Conservation (phyloP, 129 eudicot genomes). For the Chrysanthemum lavandulifolium region DNA sequence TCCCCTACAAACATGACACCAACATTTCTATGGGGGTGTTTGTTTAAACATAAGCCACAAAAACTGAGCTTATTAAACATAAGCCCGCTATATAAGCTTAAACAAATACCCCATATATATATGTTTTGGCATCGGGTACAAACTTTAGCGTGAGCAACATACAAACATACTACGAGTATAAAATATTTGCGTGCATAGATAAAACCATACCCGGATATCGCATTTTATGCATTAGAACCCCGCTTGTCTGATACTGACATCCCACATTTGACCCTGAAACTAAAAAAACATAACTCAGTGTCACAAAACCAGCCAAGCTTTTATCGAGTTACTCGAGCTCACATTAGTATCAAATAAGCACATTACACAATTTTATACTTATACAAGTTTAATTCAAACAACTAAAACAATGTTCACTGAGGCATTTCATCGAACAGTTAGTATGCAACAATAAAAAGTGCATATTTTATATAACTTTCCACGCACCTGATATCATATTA, state of each 20-base stretch:
- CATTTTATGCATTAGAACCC: conserved; percentile 13
- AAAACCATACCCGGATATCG: conserved; percentile 25
- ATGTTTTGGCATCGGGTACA: too few species aligned
- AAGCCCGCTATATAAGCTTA: too few species aligned
- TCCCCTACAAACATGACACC: too few species aligned
- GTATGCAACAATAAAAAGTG: conserved; percentile 19
- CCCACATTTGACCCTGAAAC: conserved; percentile 47
- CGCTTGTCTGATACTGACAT: conserved; percentile 37
- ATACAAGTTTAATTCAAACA: background rate
- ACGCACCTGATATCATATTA: conserved; percentile 33
- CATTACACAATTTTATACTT: background rate
- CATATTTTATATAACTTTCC: background rate
- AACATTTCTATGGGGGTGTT: too few species aligned
- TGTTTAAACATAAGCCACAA: too few species aligned
- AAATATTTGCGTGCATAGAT: too few species aligned
- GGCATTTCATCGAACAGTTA: conserved; percentile 29
- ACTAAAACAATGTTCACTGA: conserved; percentile 13
- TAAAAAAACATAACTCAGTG: too few species aligned
- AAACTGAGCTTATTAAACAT: too few species aligned
- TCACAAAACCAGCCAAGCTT: too few species aligned
- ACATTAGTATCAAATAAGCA: conserved; percentile 8
- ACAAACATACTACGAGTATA: too few species aligned
- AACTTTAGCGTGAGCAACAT: too few species aligned
- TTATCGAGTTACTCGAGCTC: background rate
- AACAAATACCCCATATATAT: too few species aligned